These are phyloP conservation scores for Alloteropsis semialata DNA, from an alignment of 176 grass and related monocot species.

Conservation along the genomic window DNA sequence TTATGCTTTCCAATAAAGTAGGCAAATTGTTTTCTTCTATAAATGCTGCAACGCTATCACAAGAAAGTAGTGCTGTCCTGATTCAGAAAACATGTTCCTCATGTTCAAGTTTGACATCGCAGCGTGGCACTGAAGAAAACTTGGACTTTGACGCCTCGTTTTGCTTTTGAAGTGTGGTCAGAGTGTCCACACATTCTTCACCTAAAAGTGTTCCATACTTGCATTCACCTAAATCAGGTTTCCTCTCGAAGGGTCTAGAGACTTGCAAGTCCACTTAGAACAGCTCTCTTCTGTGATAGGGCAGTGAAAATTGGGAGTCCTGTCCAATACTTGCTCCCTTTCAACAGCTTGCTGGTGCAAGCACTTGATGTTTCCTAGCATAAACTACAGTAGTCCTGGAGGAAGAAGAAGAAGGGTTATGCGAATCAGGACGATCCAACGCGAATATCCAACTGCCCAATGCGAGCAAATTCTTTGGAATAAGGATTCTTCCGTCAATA, in stretches of 20 bases:
- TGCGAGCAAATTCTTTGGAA: neutral
- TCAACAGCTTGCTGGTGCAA: neutral
- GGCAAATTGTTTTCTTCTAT: neutral
- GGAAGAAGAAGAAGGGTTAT: neutral
- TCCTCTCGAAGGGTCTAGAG: slow-evolving; percentile 5
- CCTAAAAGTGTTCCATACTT: slow-evolving; percentile 8
- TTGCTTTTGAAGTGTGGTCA: slow-evolving; percentile 36
- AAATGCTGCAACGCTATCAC: neutral
- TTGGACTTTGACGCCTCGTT: neutral
- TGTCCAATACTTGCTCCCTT: neutral
- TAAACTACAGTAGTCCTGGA: neutral
- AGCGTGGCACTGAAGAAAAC: neutral
- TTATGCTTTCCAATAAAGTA: neutral
- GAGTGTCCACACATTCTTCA: slow-evolving; percentile 32
- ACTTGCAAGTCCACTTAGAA: slow-evolving; percentile 8
- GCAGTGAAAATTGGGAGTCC: slow-evolving; percentile 7
- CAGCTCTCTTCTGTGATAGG: slow-evolving; percentile 3
- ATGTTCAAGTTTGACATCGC: slow-evolving; percentile 10
- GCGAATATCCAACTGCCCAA: slow-evolving; percentile 19
- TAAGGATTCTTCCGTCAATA: slow-evolving; percentile 27
- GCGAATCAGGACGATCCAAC: neutral
- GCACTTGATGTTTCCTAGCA: neutral
- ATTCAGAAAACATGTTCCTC: slow-evolving; percentile 14
- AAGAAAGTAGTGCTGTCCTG: neutral
- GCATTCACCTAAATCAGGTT: neutral